Base-by-base conservation (phyloP, 2,329 filamentous ascomycete genomes). In the Fusarium austroafricanum region DNA sequence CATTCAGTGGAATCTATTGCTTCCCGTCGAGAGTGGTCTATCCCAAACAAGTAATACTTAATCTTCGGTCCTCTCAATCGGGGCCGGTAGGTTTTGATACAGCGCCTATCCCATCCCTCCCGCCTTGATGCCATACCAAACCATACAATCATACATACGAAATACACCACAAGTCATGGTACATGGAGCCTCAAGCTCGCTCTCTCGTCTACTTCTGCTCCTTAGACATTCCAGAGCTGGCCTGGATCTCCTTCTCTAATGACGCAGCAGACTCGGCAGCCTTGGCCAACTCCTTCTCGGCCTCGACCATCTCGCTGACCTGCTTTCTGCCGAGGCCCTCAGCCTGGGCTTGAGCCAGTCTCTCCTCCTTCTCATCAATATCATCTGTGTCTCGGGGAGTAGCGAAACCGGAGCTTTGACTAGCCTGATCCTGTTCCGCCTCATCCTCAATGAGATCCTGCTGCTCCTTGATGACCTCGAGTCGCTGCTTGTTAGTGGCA, bases 381-480 rank as follows among this genome's bases (percentile, higher is more conserved):
- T 98, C 88, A 65, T 97, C 93, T 29, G 90, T 89, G 74, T 98
- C 96, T 76, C 94, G 92, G 2, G 92, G 92, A 10, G 90, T 90
- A 15, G 90, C 86, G 50, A 92, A 86, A 14, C 92, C 92, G 39
- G 88, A 89, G 74, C 89, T 89, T 78, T 92, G 89, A 80, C 92
- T 93, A 78, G 91, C 88, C 77, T 94, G 87, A 75, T 92, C 92
- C 82, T 99, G 95, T 83, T 96, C 88, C 68, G 95, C 96, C 84
- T 99, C 96, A 78, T 99, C 96, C 68, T 97, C 91, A 60, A 99
- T 99, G 67, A 99, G 89, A 78, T 97, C 96, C 79, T 99, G 92
- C 83, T 99, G 96, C 83, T 99, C 96, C 87, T 94, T 96, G 77
- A 99, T 87, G 17, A 99, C 96, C 83, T 99, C 96, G 40, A 99